phyloP scores from a whole-genome alignment of 495 filamentous ascomycete species.

The Daldinia bambusicola region DNA sequence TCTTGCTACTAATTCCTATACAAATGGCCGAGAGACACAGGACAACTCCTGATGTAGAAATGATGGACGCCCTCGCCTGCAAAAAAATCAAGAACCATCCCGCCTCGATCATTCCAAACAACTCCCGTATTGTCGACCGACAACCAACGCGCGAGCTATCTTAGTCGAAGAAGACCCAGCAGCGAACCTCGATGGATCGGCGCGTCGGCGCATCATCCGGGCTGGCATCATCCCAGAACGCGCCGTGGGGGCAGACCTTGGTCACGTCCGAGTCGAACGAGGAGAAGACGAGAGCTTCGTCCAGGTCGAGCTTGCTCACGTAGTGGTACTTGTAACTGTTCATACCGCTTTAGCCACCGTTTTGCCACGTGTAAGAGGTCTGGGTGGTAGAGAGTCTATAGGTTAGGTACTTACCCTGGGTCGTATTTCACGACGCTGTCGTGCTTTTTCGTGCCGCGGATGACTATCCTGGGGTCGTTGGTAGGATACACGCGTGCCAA shows the following conservation, averaged over 20 bases:
- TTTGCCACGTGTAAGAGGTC: not conserved
- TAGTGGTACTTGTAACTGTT: constrained; percentile 53
- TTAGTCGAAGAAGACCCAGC: constrained; percentile 48
- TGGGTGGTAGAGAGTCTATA: not conserved
- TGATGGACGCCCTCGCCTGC: constrained; percentile 34
- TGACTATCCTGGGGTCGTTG: constrained; percentile 45
- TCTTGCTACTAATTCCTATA: constrained; percentile 13
- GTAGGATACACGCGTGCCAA: constrained; percentile 42
- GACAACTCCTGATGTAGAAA: constrained; percentile 36
- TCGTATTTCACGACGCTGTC: constrained; percentile 47
- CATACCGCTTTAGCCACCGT: constrained; percentile 13
- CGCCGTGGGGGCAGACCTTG: constrained; percentile 45
- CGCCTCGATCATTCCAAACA: constrained; percentile 20
- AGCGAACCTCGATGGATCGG: constrained; percentile 47
- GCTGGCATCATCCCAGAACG: constrained; percentile 47
- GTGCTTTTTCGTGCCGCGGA: constrained; percentile 44
- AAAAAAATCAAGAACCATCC: constrained; percentile 15
- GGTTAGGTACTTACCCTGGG: constrained; percentile 34
- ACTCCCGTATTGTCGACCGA: constrained; percentile 11
- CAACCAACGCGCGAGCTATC: not conserved
- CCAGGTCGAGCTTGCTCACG: constrained; percentile 51
- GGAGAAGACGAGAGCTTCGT: constrained; percentile 47
- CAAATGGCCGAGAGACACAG: constrained; percentile 14
- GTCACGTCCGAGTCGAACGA: constrained; percentile 47
- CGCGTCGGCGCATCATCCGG: constrained; percentile 40